Base-by-base conservation (phyloP, 2,329 filamentous ascomycete genomes). In the Alternaria triticimaculans region DNA sequence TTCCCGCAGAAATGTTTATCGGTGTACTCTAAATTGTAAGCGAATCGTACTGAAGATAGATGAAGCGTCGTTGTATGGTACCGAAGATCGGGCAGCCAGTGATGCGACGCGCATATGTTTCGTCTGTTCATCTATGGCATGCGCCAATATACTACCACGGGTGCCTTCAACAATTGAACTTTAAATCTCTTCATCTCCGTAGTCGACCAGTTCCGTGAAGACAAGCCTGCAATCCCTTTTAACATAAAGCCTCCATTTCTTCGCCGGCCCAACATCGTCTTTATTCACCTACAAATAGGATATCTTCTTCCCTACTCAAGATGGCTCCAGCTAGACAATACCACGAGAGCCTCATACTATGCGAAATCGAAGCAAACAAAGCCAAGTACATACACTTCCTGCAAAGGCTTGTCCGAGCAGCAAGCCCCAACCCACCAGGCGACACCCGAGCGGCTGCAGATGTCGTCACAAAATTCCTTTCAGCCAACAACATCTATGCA, bases 1-100 rank as follows among this genome's bases (percentile, higher is more conserved):
- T 41, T 1, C 15, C 33, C 7, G 15, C 4, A 9, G 2, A n/a
- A 0, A 41, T 41, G 10, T 5, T 0, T 5, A 0, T 37, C 33
- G 8, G 15, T 4, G 37, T 41, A 41, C 8, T 10, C n/a, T 9
- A 1, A 11, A 18, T 18, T 10, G 2, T 41, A 0, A 18, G 37
- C 15, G 37, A 41, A 18, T 41, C 0, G n/a, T 11, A 18, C n/a
- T 11, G 37, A 41, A 41, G 0, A 41, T 18, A n/a, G 0, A 2
- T 11, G 37, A 11, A 18, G n/a, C n/a, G n/a, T 0, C 4, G 33
- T 9, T 41, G 15, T 18, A 6, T n/a, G 37, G 37, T 41, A 41
- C 37, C 37, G 37, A 41, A 41, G 4, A 41, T 9, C 11, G n/a
- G 0, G n/a, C n/a, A 41, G 37, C 37, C n/a, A 41, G 37, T 41